phyloP scores from a whole-genome alignment of 1,284 basidiomycete genomes.

The Apiotrichum akiyoshidainum region DNA sequence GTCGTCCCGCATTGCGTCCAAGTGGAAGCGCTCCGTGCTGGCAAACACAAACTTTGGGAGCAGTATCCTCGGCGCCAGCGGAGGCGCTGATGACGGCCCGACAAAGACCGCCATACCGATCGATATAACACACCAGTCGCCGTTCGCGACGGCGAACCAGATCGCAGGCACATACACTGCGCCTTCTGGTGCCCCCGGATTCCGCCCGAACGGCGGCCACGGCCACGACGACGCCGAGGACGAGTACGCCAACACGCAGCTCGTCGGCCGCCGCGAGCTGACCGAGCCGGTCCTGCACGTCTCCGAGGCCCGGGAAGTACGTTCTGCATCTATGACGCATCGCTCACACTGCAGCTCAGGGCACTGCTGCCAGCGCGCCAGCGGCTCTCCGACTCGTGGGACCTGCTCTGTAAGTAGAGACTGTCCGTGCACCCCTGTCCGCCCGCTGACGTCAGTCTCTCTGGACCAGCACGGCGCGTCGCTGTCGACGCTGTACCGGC shows the following conservation, averaged over 20 bases:
- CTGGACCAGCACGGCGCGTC: slow-evolving; percentile 94
- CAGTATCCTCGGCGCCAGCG: not conserved
- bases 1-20: slow-evolving; percentile 14
- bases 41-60: not conserved
- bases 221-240: slow-evolving; percentile 11
- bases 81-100: slow-evolving; percentile 6
- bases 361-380: slow-evolving; percentile 72
- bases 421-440: not conserved
- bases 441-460: slow-evolving; percentile 53
- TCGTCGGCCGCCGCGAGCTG: slow-evolving; percentile 57
- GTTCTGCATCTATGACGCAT: not conserved
- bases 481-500: slow-evolving; percentile 76
- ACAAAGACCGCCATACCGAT: slow-evolving; percentile 34
- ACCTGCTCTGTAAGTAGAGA: slow-evolving; percentile 68
- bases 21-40: slow-evolving; percentile 22
- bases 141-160: slow-evolving; percentile 37
- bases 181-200: slow-evolving; percentile 74
- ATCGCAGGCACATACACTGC: slow-evolving; percentile 55
- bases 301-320: slow-evolving; percentile 12
- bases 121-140: slow-evolving; percentile 43
- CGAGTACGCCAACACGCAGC: slow-evolving; percentile 44
- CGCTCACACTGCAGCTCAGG: slow-evolving; percentile 58
- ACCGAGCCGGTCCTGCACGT: slow-evolving; percentile 59
- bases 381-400: slow-evolving; percentile 76
- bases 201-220: slow-evolving; percentile 44